phyloP scores from a whole-genome alignment of 2,329 filamentous ascomycete genomes.

The Neofusicoccum sp. region DNA sequence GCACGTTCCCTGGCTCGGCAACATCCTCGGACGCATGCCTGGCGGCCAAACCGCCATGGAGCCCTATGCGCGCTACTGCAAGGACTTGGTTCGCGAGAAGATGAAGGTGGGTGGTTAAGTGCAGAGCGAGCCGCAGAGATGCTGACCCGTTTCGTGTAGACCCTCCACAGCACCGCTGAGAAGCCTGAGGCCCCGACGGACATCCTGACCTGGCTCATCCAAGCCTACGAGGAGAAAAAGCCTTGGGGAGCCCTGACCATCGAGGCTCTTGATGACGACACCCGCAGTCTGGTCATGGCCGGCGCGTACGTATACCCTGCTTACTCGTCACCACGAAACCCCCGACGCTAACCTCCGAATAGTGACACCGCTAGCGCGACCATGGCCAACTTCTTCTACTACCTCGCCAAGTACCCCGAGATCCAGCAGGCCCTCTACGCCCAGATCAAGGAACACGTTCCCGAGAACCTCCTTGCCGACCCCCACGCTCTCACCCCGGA shows the following conservation, averaged over 20 bases:
- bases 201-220: constrained; percentile 6
- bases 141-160: not conserved
- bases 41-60: constrained; percentile 22
- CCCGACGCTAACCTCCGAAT: not conserved
- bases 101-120: not conserved
- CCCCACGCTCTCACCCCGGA: constrained; percentile 39
- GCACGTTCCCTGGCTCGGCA: constrained; percentile 13
- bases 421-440: constrained; percentile 36
- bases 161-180: not conserved
- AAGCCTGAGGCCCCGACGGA: not conserved
- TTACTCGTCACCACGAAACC: too few relatives aligned
- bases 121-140: not conserved
- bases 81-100: constrained; percentile 3
- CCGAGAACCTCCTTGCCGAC: too few relatives aligned
- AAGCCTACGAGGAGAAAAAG: constrained; percentile 12
- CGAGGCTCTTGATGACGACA: constrained; percentile 9
- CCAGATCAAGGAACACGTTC: too few relatives aligned
- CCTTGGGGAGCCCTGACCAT: not conserved
- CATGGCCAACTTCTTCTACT: constrained; percentile 47
- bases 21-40: not conserved
- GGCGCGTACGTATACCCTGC: constrained; percentile 5
- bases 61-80: constrained; percentile 11
- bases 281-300: constrained; percentile 7
- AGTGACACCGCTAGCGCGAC: constrained; percentile 50
- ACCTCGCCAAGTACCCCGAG: constrained; percentile 44